Percentiles rank a stretch among this genome's conserved stretches.
These are phyloP conservation scores for Bryum argenteum DNA, from an alignment of 225 moss, liverwort and hornwort genomes.

Conservation along the genomic window DNA sequence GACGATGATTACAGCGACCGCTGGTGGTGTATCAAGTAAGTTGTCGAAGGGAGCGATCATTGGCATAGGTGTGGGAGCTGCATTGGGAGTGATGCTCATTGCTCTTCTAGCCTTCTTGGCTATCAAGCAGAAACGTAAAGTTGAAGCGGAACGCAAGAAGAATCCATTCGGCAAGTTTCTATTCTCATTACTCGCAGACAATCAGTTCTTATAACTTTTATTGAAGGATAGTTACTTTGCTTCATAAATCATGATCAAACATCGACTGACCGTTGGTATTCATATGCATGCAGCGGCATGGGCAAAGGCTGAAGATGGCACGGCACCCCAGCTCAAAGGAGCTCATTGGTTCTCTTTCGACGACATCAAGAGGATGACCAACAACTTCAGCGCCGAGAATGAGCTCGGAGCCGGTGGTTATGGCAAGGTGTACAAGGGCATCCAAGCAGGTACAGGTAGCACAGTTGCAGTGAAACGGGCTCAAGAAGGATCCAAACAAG, in stretches of 20 bases:
- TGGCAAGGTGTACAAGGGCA: conserved; percentile 84
- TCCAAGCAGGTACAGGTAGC: conserved; percentile 43
- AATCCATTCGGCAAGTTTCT: conserved; percentile 64
- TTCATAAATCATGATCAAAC: no score
- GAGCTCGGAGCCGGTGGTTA: conserved; percentile 78
- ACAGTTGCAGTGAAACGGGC: conserved; percentile 80
- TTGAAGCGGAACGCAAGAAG: conserved; percentile 62
- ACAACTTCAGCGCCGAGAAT: conserved; percentile 57
- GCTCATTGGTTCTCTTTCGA: conserved; percentile 76
- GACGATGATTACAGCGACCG: conserved; percentile 1
- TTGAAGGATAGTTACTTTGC: no score
- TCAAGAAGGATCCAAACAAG: conserved; percentile 76
- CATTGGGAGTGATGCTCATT: conserved; percentile 31
- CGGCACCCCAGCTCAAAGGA: conserved; percentile 78
- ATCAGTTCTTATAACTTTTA: no score
- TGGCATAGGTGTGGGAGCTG: conserved; percentile 62
- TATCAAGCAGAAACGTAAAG: conserved; percentile 66
- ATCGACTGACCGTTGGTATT: not conserved
- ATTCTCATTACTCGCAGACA: no score
- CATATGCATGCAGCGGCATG: conserved; percentile 67
- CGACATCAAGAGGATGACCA: conserved; percentile 70
- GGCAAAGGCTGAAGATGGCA: conserved; percentile 44
- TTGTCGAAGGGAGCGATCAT: conserved; percentile 42
- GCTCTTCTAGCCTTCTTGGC: conserved; percentile 41
- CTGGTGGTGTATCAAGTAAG: not conserved